Evolutionary conservation across 257 asterid genomes (phyloP), one percentile per base, ranked within the genome.

Genomic region (Scutellaria barbata): DNA sequence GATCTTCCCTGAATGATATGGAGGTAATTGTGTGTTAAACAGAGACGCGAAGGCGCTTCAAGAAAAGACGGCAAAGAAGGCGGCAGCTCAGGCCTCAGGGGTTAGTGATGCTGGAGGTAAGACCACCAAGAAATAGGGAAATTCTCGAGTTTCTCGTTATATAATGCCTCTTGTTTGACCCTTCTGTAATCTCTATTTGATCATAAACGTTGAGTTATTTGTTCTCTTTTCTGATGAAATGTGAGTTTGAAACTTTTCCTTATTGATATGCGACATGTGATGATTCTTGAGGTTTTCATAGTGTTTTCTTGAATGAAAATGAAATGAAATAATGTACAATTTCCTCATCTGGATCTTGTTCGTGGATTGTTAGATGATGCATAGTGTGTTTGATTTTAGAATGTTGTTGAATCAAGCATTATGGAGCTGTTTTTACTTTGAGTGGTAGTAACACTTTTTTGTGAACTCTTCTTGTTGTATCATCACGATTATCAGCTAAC

Each of bases 31-130:
- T 2, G 54, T 53, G 17, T 22, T 72, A 9, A 45, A 72, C 66
- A 90, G 96, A 81, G 97, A 90, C 43, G 97, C 89, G 10, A 90
- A 90, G 87, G 97, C 95, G 3, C 96, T 90, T 68, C 97, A 90
- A 79, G 97, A 90, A 79, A 91, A 88, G 86, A 1, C 85, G 1
- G 92, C 96, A 8, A 91, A 91, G 85, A 91, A 89, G 81, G 96
- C 92, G 7, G 35, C 35, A 30, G 87, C 83, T 8, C 83, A 83
- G 72, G 97, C 85, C 5, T 81, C 69, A 14, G 92, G 83, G 45
- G 81, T 85, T 40, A 75, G 76, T 55, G 87, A 80, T 77, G 81
- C 85, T 58, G 96, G 91, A 83, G 82, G 78, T 81, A 90, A 87
- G 79, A 83, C 81, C 89, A 86, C 11, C 89, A 87, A 92, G 81